These are phyloP conservation scores for Cinnamomum chago DNA, from an alignment of 164 flowering plant species.

Conservation along the genomic window DNA sequence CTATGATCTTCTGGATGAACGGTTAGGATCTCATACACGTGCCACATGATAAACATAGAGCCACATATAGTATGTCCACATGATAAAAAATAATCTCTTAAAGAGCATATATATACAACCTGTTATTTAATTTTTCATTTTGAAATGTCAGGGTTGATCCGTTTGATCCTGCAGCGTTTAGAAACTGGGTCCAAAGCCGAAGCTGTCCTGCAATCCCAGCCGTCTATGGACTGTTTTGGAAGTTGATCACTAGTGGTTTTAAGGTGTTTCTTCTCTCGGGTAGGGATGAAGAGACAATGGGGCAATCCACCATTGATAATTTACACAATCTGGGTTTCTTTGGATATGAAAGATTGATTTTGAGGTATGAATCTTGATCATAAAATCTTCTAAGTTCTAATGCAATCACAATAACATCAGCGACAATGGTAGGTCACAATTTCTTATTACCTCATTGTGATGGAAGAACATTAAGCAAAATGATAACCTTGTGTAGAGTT, in stretches of 20 bases:
- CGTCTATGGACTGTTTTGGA: constrained; percentile 38
- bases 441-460: too few species aligned
- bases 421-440: too few species aligned
- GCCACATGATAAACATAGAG: too few species aligned
- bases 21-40: too few species aligned
- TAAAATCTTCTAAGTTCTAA: too few species aligned
- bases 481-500: too few species aligned
- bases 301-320: constrained; percentile 42
- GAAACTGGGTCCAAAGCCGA: constrained; percentile 55
- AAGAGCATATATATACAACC: background rate
- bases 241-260: constrained; percentile 43
- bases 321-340: constrained; percentile 56
- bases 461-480: too few species aligned
- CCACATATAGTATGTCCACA: too few species aligned
- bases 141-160: constrained; percentile 48
- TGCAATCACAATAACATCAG: too few species aligned
- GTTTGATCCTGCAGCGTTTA: constrained; percentile 55
- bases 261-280: constrained; percentile 70
- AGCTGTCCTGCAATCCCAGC: constrained; percentile 53
- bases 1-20: too few species aligned
- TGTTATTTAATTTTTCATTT: background rate
- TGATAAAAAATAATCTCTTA: background rate
- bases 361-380: constrained; percentile 46
- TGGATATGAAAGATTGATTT: constrained; percentile 65
- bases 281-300: constrained; percentile 62